These are phyloP conservation scores for Withania somnifera DNA, from an alignment of 305 asterid species.

Conservation along the genomic window DNA sequence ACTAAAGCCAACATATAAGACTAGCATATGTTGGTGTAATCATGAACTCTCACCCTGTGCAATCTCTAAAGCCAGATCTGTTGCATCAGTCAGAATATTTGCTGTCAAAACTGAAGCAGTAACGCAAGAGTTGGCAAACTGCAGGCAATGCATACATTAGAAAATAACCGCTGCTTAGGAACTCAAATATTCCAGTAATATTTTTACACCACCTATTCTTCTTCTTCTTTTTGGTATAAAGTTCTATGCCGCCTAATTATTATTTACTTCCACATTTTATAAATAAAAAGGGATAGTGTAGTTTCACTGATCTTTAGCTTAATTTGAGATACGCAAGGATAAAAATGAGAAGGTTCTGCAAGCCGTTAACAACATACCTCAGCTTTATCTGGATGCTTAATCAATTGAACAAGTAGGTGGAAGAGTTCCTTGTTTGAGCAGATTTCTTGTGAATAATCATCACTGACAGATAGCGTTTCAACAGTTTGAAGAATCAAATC, in stretches of 20 bases:
- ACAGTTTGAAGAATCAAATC: constrained; percentile 68
- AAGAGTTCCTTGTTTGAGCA: constrained; percentile 46
- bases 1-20: not conserved
- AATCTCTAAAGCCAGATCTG: constrained; percentile 39
- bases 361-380: constrained; percentile 43
- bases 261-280: not conserved
- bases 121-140: constrained; percentile 67
- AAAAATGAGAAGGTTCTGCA: constrained; percentile 5
- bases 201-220: not conserved
- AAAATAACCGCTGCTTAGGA: not conserved
- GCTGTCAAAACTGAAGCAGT: constrained; percentile 66
- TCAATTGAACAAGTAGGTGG: constrained; percentile 44
- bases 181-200: not conserved
- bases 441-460: constrained; percentile 48
- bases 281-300: not conserved
- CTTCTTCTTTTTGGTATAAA: not conserved
- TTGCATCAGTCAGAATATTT: constrained; percentile 54
- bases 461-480: constrained; percentile 65
- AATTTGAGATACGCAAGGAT: not conserved
- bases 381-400: constrained; percentile 64
- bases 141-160: constrained; percentile 12
- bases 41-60: constrained; percentile 38
- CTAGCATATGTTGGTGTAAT: not conserved
- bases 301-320: not conserved
- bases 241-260: not conserved